phyloP scores from a whole-genome alignment of 805 yeast species.

The Priceomyces haplophilus region DNA sequence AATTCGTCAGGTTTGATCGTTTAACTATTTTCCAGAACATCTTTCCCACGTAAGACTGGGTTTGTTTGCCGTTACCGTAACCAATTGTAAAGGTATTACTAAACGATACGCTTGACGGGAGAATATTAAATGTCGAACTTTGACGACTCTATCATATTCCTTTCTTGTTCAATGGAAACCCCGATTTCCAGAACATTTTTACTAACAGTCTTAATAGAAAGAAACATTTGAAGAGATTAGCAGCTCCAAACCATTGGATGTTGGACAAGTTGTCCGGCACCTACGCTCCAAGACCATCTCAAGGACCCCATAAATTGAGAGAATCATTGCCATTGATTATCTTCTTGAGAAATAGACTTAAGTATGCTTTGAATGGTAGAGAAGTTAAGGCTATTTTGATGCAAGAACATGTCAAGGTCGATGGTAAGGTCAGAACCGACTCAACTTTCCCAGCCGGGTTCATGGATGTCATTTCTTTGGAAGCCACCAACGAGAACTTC shows the following conservation, averaged over 20 bases:
- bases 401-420: slow-evolving; percentile 98
- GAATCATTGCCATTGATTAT: slow-evolving; percentile 97
- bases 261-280: slow-evolving; percentile 99
- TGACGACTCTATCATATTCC: background rate
- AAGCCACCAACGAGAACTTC: slow-evolving; percentile 99
- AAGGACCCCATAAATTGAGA: slow-evolving; percentile 99
- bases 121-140: background rate
- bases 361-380: slow-evolving; percentile 98
- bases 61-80: no score
- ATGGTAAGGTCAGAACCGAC: slow-evolving; percentile 99
- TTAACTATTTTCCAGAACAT: background rate
- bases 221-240: slow-evolving; percentile 99
- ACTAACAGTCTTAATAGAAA: slow-evolving; percentile 54
- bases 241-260: slow-evolving; percentile 99
- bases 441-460: slow-evolving; percentile 98
- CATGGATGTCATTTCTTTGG: slow-evolving; percentile 97
- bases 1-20: slow-evolving; percentile 21
- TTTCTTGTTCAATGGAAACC: background rate
- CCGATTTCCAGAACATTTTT: background rate
- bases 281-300: slow-evolving; percentile 99
- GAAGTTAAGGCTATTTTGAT: slow-evolving; percentile 97
- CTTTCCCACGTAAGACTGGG: no score
- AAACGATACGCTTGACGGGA: background rate
- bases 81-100: no score
- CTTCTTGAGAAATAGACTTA: slow-evolving; percentile 96